Evolutionary conservation across 352 stramenopile genomes (phyloP).

Genomic region (Phytophthora fragariae): DNA sequence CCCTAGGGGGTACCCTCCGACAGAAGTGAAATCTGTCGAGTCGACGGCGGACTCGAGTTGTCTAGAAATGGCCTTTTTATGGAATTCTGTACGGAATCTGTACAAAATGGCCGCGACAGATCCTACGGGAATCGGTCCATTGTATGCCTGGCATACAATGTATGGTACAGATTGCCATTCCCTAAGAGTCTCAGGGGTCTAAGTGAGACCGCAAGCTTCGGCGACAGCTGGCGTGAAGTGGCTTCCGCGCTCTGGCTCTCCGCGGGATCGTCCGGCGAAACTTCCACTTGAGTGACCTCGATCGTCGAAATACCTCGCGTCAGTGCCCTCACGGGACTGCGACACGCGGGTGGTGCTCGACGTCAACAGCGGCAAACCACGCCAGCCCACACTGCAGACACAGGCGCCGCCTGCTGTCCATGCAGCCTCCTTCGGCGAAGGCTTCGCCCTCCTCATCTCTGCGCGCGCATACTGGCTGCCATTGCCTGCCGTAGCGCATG

Average conservation of each 20-base stretch:
- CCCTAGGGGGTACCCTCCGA: no score
- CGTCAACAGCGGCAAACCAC: not conserved
- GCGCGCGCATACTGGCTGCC: slow-evolving; percentile 23
- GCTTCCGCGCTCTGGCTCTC: not conserved
- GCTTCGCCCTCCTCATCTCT: slow-evolving; percentile 14
- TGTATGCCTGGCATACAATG: no score
- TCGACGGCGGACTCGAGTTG: no score
- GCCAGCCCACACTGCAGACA: slow-evolving; percentile 15
- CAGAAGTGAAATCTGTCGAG: no score
- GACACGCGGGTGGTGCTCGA: not conserved
- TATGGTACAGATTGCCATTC: no score
- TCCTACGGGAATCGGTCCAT: no score
- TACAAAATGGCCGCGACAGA: no score
- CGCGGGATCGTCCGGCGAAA: slow-evolving; percentile 4
- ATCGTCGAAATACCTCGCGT: not conserved
- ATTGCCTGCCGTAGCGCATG: no score
- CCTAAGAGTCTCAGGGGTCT: no score
- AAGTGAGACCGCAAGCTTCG: no score
- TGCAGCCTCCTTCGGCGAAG: slow-evolving; percentile 4
- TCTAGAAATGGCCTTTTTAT: no score
- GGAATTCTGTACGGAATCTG: no score
- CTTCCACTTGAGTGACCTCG: not conserved
- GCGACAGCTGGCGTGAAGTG: not conserved
- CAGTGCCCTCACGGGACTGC: slow-evolving; percentile 9
- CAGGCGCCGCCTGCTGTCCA: slow-evolving; percentile 4